These are phyloP conservation scores for Tolypocladium amazonense DNA, from an alignment of 2,329 filamentous ascomycete genomes.

Conservation along the genomic window DNA sequence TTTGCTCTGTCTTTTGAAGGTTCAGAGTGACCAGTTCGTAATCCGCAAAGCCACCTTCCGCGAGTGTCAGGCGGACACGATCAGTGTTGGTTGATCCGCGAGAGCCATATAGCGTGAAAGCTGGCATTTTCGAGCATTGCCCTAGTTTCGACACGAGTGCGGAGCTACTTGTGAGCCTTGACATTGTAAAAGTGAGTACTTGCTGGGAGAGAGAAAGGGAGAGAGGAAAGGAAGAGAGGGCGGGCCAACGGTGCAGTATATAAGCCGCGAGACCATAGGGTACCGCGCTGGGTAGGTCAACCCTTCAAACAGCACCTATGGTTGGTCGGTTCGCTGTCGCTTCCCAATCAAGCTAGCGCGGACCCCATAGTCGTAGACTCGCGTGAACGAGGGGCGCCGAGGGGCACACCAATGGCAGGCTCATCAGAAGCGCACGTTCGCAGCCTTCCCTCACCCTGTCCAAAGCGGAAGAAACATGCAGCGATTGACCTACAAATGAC, in stretches of 20 bases:
- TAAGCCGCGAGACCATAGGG: background rate
- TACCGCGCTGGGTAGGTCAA: too few species aligned
- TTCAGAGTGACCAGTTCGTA: conserved; percentile 27
- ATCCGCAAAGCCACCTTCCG: conserved; percentile 31
- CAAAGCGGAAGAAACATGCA: too few species aligned
- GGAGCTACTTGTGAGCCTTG: conserved; percentile 14
- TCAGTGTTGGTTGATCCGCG: conserved; percentile 30
- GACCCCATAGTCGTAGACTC: too few species aligned
- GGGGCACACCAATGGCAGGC: too few species aligned
- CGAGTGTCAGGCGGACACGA: conserved; percentile 30
- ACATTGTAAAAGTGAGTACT: conserved; percentile 8
- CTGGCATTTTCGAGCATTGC: conserved; percentile 26
- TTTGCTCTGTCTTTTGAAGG: conserved; percentile 29
- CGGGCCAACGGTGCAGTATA: background rate
- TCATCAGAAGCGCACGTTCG: too few species aligned
- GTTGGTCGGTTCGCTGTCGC: conserved; percentile 21
- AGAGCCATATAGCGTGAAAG: conserved; percentile 29
- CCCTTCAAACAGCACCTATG: conserved; percentile 4
- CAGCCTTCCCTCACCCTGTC: too few species aligned
- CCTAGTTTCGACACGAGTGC: conserved; percentile 15
- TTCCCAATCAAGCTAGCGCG: conserved; percentile 14
- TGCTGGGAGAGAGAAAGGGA: too few species aligned
- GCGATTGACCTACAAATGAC: too few species aligned
- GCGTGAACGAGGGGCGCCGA: too few species aligned
- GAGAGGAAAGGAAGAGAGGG: too few species aligned